Conservation (phyloP, 352 stramenopile species). For the Phytopythium mirpurense region DNA sequence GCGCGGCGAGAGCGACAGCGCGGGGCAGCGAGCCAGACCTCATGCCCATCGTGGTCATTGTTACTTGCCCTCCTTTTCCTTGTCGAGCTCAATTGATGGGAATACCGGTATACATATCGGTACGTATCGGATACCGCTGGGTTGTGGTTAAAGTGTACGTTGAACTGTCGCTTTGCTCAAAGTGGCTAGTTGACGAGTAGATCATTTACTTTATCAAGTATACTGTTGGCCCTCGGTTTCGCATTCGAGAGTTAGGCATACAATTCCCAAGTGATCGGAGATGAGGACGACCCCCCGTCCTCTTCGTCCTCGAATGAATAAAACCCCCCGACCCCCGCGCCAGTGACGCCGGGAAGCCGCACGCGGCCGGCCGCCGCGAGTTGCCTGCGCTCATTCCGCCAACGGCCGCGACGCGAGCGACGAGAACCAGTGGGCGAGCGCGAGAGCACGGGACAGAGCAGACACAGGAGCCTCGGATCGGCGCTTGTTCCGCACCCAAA, state of each 20-base stretch:
- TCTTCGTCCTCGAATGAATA: too few relatives aligned
- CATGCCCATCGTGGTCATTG: too few relatives aligned
- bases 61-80: too few relatives aligned
- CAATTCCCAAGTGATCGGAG: background rate
- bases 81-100: too few relatives aligned
- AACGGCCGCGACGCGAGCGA: slow-evolving; percentile 7
- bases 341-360: background rate
- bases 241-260: too few relatives aligned
- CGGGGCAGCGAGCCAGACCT: too few relatives aligned
- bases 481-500: background rate
- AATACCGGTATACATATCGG: background rate
- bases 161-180: too few relatives aligned
- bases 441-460: background rate
- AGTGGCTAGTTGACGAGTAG: too few relatives aligned
- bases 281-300: slow-evolving; percentile 3
- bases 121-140: too few relatives aligned
- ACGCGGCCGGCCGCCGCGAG: background rate
- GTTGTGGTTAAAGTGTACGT: background rate
- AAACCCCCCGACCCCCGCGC: too few relatives aligned
- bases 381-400: background rate
- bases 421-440: background rate
- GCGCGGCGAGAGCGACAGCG: background rate
- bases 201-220: too few relatives aligned
- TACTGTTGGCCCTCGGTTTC: too few relatives aligned
- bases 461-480: background rate